Evolutionary conservation across 441 rosid species (phyloP).

Genomic region (Jatropha podagrica): DNA sequence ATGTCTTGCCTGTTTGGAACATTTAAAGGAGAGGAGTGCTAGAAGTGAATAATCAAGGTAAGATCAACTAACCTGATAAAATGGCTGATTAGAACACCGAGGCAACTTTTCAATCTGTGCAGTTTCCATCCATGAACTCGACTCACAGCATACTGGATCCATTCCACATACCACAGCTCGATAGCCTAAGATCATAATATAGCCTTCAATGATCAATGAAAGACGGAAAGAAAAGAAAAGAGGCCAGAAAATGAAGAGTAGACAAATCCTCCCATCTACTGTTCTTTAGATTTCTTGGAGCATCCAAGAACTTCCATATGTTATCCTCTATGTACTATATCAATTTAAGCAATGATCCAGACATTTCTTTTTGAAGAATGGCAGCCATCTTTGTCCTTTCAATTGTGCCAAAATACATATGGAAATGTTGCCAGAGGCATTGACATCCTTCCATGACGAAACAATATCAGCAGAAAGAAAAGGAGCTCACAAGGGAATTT

Average conservation of each 20-base stretch:
- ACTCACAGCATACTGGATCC: constrained; percentile 94
- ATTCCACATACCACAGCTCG: constrained; percentile 88
- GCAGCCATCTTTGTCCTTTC: background rate
- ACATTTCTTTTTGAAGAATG: background rate
- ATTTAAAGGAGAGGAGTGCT: background rate
- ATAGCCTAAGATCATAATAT: constrained; percentile 51
- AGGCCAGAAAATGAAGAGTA: background rate
- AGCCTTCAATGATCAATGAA: constrained; percentile 17
- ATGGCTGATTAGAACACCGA: constrained; percentile 80
- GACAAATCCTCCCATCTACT: background rate
- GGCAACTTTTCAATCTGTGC: constrained; percentile 76
- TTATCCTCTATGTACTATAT: background rate
- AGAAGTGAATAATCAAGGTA: background rate
- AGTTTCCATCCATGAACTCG: constrained; percentile 85
- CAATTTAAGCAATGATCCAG: background rate
- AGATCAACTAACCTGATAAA: constrained; percentile 73
- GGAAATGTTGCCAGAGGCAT: background rate
- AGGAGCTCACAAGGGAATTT: background rate
- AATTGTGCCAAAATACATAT: background rate
- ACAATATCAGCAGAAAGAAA: background rate
- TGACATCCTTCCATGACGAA: background rate
- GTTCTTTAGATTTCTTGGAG: background rate
- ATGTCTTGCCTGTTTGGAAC: background rate
- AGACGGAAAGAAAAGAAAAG: background rate
- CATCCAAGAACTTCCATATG: background rate